Percentiles rank a stretch among this genome's conserved stretches.
Evolutionary conservation across 257 asterid genomes (phyloP).

Genomic region (Fraxinus cuspidata): DNA sequence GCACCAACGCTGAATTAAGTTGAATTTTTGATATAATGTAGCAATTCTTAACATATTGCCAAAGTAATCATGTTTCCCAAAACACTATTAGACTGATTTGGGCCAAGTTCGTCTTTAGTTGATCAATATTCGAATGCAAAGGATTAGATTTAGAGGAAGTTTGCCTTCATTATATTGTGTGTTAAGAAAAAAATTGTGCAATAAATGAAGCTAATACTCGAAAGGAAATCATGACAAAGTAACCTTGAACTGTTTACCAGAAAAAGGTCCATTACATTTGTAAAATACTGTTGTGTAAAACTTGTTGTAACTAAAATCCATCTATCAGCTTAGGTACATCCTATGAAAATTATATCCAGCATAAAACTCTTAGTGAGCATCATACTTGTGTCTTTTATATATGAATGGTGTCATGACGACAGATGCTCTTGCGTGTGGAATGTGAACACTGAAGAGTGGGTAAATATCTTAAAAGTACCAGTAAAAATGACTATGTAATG

Average conservation of each 20-base stretch:
- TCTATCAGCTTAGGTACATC: constrained; percentile 7
- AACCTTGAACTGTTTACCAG: constrained; percentile 6
- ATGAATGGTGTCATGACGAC: not conserved
- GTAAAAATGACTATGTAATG: not conserved
- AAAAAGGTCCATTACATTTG: not conserved
- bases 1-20: not conserved
- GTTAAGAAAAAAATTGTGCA: not conserved
- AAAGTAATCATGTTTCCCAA: not conserved
- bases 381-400: not conserved
- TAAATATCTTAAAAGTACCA: not conserved
- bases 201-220: not conserved
- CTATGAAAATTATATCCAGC: not conserved
- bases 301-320: constrained; percentile 10
- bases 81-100: not conserved
- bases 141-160: not conserved
- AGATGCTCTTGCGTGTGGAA: not conserved
- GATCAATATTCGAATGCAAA: not conserved
- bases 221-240: constrained; percentile 5
- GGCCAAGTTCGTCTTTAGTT: not conserved
- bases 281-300: not conserved
- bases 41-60: not conserved
- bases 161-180: not conserved
- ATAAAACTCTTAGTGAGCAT: not conserved
- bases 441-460: not conserved
- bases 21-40: not conserved